These are phyloP conservation scores for Potentilla sterilis DNA, from an alignment of 306 rosid species.

Conservation along the genomic window DNA sequence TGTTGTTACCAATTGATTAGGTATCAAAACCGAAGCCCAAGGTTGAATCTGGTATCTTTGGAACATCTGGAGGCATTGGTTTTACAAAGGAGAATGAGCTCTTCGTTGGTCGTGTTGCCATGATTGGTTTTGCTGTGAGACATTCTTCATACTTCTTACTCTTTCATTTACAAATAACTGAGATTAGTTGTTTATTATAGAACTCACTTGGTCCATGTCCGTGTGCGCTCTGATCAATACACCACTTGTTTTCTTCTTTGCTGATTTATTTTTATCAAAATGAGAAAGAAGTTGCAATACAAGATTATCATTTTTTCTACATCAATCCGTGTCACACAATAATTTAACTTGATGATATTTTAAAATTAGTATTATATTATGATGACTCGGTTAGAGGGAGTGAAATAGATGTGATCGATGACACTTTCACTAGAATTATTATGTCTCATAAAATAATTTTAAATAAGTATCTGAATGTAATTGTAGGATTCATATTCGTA, in stretches of 20 bases:
- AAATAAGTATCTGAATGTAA: too few relatives aligned
- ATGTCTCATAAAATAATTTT: too few relatives aligned
- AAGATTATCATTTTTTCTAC: too few relatives aligned
- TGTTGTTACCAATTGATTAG: constrained; percentile 28
- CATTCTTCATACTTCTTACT: not conserved
- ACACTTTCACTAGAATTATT: too few relatives aligned
- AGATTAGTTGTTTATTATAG: not conserved
- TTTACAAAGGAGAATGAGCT: constrained; percentile 97
- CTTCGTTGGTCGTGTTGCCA: constrained; percentile 94
- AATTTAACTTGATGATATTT: too few relatives aligned
- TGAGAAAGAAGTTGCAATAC: not conserved
- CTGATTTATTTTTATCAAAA: not conserved
- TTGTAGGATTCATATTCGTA: too few relatives aligned
- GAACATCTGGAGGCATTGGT: constrained; percentile 97
- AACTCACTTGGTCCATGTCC: not conserved
- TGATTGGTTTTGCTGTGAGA: constrained; percentile 95
- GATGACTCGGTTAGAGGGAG: too few relatives aligned
- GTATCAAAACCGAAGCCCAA: constrained; percentile 57
- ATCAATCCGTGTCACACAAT: too few relatives aligned
- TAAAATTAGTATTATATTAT: too few relatives aligned
- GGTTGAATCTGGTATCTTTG: constrained; percentile 92
- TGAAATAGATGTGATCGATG: too few relatives aligned
- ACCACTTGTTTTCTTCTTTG: too few relatives aligned
- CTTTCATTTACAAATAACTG: not conserved
- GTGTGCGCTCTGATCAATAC: too few relatives aligned